phyloP scores from a whole-genome alignment of 2,329 filamentous ascomycete genomes.

The Aspergillus sp. region DNA sequence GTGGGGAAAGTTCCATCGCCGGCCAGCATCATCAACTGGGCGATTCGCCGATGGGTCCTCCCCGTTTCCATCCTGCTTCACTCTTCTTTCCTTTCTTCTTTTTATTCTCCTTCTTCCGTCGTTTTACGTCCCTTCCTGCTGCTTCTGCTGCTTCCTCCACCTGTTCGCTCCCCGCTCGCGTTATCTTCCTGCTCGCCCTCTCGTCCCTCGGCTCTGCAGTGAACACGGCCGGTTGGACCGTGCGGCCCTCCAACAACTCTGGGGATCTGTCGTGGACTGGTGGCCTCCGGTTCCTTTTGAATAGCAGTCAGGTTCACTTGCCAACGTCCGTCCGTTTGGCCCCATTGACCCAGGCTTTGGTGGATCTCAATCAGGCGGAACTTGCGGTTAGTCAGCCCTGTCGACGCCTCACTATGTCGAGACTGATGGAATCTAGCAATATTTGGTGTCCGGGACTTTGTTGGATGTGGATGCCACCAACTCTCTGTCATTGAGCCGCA shows the following conservation, averaged over 20 bases:
- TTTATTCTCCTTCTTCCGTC: conserved; percentile 10
- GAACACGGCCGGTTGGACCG: conserved; percentile 23
- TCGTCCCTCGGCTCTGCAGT: conserved; percentile 17
- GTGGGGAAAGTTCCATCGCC: conserved; percentile 23
- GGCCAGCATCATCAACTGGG: conserved; percentile 8
- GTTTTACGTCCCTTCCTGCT: conserved; percentile 6
- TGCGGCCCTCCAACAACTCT: conserved; percentile 35
- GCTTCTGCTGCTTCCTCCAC: not conserved
- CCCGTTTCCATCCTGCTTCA: conserved; percentile 15
- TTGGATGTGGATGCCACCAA: conserved; percentile 33
- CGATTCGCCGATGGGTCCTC: conserved; percentile 17
- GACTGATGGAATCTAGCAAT: conserved; percentile 23
- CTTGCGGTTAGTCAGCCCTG: conserved; percentile 26
- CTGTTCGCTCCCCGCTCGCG: conserved; percentile 12
- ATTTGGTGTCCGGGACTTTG: conserved; percentile 31
- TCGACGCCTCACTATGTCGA: not conserved
- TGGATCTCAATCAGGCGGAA: conserved; percentile 21
- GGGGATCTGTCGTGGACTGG: conserved; percentile 25
- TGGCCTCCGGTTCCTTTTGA: conserved; percentile 27
- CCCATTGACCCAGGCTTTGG: conserved; percentile 31
- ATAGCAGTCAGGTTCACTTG: conserved; percentile 23
- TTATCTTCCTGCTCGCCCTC: conserved; percentile 17
- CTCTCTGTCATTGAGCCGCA: conserved; percentile 27
- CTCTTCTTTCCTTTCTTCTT: not conserved
- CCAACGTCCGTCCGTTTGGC: conserved; percentile 24